A percentile compares a stretch with the other conserved stretches of the same genome.
phyloP scores from a whole-genome alignment of 1,284 basidiomycete species.

The Rhodotorula sp. region DNA sequence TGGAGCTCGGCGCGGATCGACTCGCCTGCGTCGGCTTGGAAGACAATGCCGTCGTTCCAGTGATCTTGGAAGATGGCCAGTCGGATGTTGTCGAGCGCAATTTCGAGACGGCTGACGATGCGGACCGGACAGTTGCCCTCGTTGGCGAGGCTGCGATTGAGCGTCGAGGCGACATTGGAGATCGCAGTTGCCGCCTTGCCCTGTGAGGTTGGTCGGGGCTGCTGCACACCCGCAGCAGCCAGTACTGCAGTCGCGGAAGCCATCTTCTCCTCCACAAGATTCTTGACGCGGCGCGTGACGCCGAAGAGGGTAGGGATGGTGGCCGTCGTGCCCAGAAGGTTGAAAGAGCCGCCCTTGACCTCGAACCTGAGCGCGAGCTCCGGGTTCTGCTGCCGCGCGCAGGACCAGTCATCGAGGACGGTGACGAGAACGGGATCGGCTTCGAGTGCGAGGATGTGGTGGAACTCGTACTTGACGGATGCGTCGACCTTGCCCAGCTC shows the following conservation, averaged over 20 bases:
- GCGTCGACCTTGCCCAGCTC: slow-evolving; percentile 29
- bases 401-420: slow-evolving; percentile 40
- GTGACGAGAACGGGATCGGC: slow-evolving; percentile 37
- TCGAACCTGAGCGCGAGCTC: slow-evolving; percentile 19
- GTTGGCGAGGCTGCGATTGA: background rate
- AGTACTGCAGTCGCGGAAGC: slow-evolving; percentile 8
- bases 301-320: slow-evolving; percentile 32
- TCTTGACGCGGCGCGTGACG: slow-evolving; percentile 21
- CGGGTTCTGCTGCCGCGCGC: background rate
- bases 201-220: slow-evolving; percentile 1
- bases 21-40: slow-evolving; percentile 35
- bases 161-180: slow-evolving; percentile 3
- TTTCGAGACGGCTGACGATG: slow-evolving; percentile 29
- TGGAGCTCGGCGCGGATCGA: slow-evolving; percentile 32
- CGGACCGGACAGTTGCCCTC: slow-evolving; percentile 8
- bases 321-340: slow-evolving; percentile 30
- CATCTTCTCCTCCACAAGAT: slow-evolving; percentile 32
- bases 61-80: slow-evolving; percentile 37
- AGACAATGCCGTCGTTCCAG: slow-evolving; percentile 40
- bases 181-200: slow-evolving; percentile 6
- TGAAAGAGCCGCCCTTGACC: slow-evolving; percentile 32
- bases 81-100: slow-evolving; percentile 33
- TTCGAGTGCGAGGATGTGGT: slow-evolving; percentile 30
- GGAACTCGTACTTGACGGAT: slow-evolving; percentile 34
- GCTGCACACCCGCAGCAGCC: slow-evolving; percentile 9